Conservation (phyloP, 2,329 filamentous ascomycete species). For the Alternaria sp. region DNA sequence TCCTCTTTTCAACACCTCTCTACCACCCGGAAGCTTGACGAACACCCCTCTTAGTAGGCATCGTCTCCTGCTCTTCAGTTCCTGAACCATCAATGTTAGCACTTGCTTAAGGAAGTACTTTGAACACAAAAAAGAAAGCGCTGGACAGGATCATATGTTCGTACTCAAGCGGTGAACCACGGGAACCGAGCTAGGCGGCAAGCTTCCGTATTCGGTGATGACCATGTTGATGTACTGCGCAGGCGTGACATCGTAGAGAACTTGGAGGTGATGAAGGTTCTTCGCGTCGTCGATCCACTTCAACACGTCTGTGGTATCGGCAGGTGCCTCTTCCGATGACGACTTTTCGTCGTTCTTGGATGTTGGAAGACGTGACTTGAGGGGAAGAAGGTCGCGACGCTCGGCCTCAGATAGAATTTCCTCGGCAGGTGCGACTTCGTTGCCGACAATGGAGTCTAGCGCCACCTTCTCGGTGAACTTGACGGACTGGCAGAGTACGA, state of each 20-base stretch:
- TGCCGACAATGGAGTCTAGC: slow-evolving; percentile 90
- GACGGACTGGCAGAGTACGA: slow-evolving; percentile 91
- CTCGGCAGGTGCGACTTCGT: slow-evolving; percentile 85
- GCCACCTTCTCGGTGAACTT: slow-evolving; percentile 93
- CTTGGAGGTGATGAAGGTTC: slow-evolving; percentile 69
- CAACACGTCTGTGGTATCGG: slow-evolving; percentile 43
- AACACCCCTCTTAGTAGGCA: slow-evolving; percentile 16
- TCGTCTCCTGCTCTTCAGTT: slow-evolving; percentile 22
- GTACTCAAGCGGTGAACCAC: slow-evolving; percentile 69
- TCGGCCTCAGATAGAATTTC: slow-evolving; percentile 61
- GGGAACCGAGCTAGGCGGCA: slow-evolving; percentile 86
- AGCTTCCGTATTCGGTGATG: slow-evolving; percentile 87
- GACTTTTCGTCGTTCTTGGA: slow-evolving; percentile 38
- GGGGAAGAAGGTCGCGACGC: slow-evolving; percentile 41
- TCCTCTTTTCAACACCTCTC: not conserved
- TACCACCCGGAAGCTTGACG: slow-evolving; percentile 19
- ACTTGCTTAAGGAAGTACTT: slow-evolving; percentile 4
- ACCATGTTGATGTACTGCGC: slow-evolving; percentile 88
- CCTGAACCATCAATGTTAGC: slow-evolving; percentile 21
- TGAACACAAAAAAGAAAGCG: slow-evolving; percentile 19
- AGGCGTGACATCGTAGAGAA: slow-evolving; percentile 92
- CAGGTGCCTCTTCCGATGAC: slow-evolving; percentile 24
- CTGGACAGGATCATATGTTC: slow-evolving; percentile 38
- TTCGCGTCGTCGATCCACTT: slow-evolving; percentile 49
- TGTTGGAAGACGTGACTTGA: slow-evolving; percentile 38